Evolutionary conservation across 495 filamentous ascomycete genomes (phyloP), one percentile per base, ranked within the genome.

Genomic region (Xylaria telfairii): DNA sequence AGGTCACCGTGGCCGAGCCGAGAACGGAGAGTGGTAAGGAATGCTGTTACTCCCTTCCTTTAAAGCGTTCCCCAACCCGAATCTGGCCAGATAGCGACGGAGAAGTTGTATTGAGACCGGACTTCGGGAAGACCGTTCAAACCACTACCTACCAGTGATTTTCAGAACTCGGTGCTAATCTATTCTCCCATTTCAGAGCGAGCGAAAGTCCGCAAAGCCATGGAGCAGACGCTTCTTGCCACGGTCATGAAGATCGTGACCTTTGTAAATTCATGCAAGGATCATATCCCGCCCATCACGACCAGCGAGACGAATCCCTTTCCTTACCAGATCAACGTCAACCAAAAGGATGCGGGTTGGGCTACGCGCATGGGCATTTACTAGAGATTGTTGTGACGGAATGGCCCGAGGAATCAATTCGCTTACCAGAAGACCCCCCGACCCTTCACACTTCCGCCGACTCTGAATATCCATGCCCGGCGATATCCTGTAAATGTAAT

Each of bases 251-350:
- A 97, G 78, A 94, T 97, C 72, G 86, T 98, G 26, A 89, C 88
- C 57, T 90, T 90, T 39, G 96, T 93, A 71, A 97, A 97, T 79
- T 81, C 86, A 15, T 92, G 97, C 74, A 97, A 96, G 79, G 93
- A 97, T 76, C 96, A 99, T 81, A 97, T 99, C 75, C 96, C 96
- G 37, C 96, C 96, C 59, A 98, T 99, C 69, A 98, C 94, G 30
- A 95, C 93, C 9, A 95, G 89, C 74, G 94, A 97, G 39, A 84
- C 90, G 57, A 98, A 98, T 76, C 95, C 96, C 0, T 99, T 99
- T 78, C 95, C 96, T 4, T 98, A 97, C 79, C 89, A 92, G 71
- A 97, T 99, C 77, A 85, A 93, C 28, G 86, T 98, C 42, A 94
- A 95, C 72, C 93, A 92, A 19, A 90, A 92, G 54, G 76, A 78